These are phyloP conservation scores for Dissophora globulifera DNA, from an alignment of 192 early-diverging fungal species.

Conservation along the genomic window DNA sequence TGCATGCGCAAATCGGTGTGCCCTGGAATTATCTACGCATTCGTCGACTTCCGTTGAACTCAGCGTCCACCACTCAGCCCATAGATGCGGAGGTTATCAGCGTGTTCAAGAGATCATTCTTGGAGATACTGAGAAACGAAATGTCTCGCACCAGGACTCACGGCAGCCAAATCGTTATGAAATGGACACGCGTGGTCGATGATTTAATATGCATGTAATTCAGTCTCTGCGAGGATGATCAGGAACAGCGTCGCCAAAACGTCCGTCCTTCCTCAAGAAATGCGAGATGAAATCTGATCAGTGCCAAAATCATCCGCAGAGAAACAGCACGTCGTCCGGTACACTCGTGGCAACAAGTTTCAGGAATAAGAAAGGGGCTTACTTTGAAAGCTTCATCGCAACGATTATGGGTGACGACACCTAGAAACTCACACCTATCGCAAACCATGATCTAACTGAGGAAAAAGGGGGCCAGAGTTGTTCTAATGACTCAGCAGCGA, in stretches of 20 bases:
- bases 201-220: background rate
- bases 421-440: no score
- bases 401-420: no score
- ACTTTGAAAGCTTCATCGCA: no score
- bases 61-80: constrained; percentile 15
- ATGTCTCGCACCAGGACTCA: constrained; percentile 7
- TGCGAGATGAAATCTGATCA: no score
- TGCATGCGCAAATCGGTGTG: constrained; percentile 8
- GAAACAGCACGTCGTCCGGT: no score
- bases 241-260: background rate
- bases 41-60: constrained; percentile 7
- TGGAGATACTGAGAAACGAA: constrained; percentile 16
- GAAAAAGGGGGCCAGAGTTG: no score
- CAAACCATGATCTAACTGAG: no score
- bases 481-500: no score
- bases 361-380: no score
- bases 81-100: constrained; percentile 26
- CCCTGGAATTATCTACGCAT: constrained; percentile 19
- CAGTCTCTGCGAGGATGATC: background rate
- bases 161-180: constrained; percentile 3
- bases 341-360: no score
- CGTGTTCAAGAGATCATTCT: constrained; percentile 20
- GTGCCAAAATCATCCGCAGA: no score
- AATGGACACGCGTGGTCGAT: background rate
- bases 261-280: background rate